Conservation (phyloP, 2,329 filamentous ascomycete genomes). For the Xylaria hypoxylon region DNA sequence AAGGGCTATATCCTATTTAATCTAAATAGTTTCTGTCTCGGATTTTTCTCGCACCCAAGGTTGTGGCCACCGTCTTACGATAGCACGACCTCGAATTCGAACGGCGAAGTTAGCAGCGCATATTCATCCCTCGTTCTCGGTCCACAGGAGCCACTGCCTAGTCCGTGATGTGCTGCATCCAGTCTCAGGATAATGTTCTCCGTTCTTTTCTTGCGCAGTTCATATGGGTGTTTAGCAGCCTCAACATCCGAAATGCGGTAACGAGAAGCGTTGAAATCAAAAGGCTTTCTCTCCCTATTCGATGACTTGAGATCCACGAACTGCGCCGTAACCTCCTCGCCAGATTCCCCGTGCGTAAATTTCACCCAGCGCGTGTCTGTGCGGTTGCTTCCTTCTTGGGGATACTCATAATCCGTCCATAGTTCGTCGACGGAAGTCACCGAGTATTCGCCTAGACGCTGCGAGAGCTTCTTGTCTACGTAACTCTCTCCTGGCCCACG, state of each 20-base stretch:
- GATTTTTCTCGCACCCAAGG: neutral
- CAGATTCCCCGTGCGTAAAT: conserved; percentile 49
- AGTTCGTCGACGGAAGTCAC: conserved; percentile 60
- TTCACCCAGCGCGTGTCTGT: conserved; percentile 72
- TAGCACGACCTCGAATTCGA: conserved; percentile 57
- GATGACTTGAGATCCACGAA: conserved; percentile 46
- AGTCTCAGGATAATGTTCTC: conserved; percentile 67
- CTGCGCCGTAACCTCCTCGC: conserved; percentile 46
- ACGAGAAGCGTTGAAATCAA: conserved; percentile 68
- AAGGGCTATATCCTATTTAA: neutral
- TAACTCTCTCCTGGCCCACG: conserved; percentile 76
- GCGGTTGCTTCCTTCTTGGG: conserved; percentile 74
- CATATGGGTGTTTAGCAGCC: conserved; percentile 71
- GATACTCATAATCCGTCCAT: conserved; percentile 73
- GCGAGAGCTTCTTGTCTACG: conserved; percentile 72
- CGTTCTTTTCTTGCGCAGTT: conserved; percentile 65
- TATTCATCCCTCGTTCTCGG: conserved; percentile 65
- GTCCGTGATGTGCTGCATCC: conserved; percentile 70
- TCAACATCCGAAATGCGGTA: conserved; percentile 66
- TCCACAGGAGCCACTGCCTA: conserved; percentile 73
- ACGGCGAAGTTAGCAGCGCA: conserved; percentile 56
- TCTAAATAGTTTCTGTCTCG: neutral
- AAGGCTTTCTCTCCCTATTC: conserved; percentile 54
- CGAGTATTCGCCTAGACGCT: conserved; percentile 65
- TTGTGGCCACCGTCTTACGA: conserved; percentile 3